Evolutionary conservation across 768 basidiomycete species (phyloP), one percentile per base, ranked within the genome.

Genomic region (Clathrus columnatus): DNA sequence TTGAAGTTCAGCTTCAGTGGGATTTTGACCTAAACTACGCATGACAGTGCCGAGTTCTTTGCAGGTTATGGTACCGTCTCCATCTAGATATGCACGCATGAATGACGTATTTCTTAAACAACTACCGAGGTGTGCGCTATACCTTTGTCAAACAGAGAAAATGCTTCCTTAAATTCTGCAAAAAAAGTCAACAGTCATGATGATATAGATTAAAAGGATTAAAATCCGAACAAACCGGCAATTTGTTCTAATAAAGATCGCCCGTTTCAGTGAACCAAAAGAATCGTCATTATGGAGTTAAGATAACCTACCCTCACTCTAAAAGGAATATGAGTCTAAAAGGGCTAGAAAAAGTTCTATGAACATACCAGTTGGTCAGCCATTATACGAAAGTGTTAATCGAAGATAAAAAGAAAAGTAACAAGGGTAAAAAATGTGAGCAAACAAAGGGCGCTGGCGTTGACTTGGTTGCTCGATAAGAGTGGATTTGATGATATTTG

Each of bases 71-170:
- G 89, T 91, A 69, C 91, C 91, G 76, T 94, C 91, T 61, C 87
- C 88, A 63, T 93, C 91, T 92, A n/a, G 65, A 4, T n/a, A 30
- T 36, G 42, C 32, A 11, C 7, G 26, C 43, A 46, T 27, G 30
- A 17, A n/a, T 10, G 29, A 11, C 27, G 56, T 47, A 60, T 50
- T 26, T 32, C 45, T 44, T 8, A 5, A 23, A 20, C 3, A 26
- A 18, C 30, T 29, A 43, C 16, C 32, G 36, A 18, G 51, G 32
- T 24, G 36, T 17, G 55, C 47, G 17, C 70, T 77, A 56, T 58
- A 91, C 92, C 89, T 71, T 92, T 94, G 76, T 96, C 92, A 70
- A 98, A 97, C 20, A 98, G 80, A 57, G 93, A 91, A 75, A 98
- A 97, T 49, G 94, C 94, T 77, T 97, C 95, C 80, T 95, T 97